Evolutionary conservation across 768 basidiomycete species (phyloP).

Genomic region (Strobilomyces echinocephalus): DNA sequence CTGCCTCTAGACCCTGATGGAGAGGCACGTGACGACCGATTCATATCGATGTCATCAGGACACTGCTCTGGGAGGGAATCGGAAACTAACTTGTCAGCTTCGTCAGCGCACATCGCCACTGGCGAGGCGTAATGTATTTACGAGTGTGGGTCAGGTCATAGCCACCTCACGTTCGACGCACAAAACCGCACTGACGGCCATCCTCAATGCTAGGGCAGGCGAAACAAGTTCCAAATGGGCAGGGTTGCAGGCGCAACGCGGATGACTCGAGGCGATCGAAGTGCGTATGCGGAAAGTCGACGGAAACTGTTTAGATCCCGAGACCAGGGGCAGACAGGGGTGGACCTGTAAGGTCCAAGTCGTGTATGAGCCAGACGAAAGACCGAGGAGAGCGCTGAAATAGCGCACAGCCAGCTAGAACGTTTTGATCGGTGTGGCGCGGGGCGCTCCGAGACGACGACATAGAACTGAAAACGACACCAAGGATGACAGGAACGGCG

Average conservation of each 20-base stretch:
- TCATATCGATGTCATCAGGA: conserved; percentile 5
- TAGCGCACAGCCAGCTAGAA: conserved; percentile 17
- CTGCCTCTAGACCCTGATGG: too few species aligned
- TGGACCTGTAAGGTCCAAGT: neutral
- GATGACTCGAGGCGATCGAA: conserved; percentile 18
- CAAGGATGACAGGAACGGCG: neutral
- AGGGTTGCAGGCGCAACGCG: conserved; percentile 12
- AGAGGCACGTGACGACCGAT: conserved; percentile 8
- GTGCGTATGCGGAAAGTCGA: neutral
- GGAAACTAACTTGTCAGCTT: neutral
- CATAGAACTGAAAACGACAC: neutral
- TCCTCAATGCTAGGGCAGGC: conserved; percentile 7
- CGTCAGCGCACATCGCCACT: neutral
- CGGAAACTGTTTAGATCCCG: neutral
- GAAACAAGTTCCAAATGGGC: conserved; percentile 5
- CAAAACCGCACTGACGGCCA: conserved; percentile 1
- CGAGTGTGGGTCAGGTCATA: neutral
- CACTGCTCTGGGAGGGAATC: neutral
- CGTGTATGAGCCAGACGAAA: conserved; percentile 6
- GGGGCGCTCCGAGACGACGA: neutral
- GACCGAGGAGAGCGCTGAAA: conserved; percentile 4
- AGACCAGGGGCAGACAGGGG: neutral
- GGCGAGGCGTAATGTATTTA: neutral
- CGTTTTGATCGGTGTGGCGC: conserved; percentile 22
- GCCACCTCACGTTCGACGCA: neutral